Evolutionary conservation across 2,329 filamentous ascomycete genomes (phyloP), one percentile per base, ranked within the genome.

Genomic region (Paramyrothecium sp.): DNA sequence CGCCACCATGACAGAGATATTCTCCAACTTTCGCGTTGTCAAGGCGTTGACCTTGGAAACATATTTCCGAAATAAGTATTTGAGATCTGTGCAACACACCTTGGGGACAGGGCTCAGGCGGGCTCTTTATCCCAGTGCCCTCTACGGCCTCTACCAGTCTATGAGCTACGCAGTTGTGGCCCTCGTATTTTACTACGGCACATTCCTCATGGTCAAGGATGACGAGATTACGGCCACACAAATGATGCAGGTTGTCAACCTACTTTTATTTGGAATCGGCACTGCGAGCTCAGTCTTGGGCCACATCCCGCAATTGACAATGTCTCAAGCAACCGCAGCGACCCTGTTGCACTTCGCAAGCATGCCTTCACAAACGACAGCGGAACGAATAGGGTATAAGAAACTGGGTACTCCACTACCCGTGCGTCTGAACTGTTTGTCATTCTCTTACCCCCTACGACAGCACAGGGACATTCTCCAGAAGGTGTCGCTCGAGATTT

Each of bases 161-260:
- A 81, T 87, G 19, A 84, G 87, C 44, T 84, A 87, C 58, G 91
- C 91, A 65, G 81, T 91, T 16, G 88, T 86, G 46, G 91, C 92
- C 0, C 75, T 96, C 3, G 83, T 96, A 11, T 95, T 97, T 69
- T 97, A 89, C 75, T 96, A 94, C 67, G 91, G 90, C 2, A 85
- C 87, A 0, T 74, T 82, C 1, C 78, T 96, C 12, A 80, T 90
- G 7, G 78, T 80, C 0, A 67, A 76, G 11, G 73, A 81, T 44
- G 73, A 76, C 7, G 64, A 69, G 13, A 67, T 74, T n/a, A 78
- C 77, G 0, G 81, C 89, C 0, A 78, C 81, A 2, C 75, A 81
- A 2, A 82, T 95, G 19, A 75, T 96, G 26, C 85, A 89, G 59
- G 90, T 95, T 1, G 87, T 95, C 64, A 89, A 92, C 34, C 81